Conservation (phyloP, 257 asterid genomes). For the Leptodermis oblonga region DNA sequence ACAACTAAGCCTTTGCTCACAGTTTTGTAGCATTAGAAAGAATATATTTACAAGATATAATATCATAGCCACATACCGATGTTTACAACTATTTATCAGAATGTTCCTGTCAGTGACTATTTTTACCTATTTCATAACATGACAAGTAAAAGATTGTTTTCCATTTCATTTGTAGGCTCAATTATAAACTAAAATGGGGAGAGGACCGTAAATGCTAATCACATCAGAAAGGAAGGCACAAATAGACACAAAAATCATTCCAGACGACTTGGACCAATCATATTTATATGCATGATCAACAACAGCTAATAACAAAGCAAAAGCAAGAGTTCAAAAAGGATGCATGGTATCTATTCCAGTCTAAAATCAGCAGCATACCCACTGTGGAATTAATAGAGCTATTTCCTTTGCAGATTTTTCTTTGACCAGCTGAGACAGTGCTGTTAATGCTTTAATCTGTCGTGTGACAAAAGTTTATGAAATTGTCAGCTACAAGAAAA, state of each 20-base stretch:
- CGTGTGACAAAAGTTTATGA: slow-evolving; percentile 20
- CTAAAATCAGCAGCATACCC: slow-evolving; percentile 53
- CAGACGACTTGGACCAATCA: not conserved
- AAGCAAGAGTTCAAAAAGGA: slow-evolving; percentile 14
- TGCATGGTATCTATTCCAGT: slow-evolving; percentile 10
- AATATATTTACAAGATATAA: not conserved
- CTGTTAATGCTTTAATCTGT: slow-evolving; percentile 89
- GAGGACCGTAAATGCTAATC: not conserved
- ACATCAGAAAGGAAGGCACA: not conserved
- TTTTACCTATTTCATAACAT: not conserved
- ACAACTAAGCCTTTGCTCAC: not conserved
- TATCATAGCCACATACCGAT: not conserved
- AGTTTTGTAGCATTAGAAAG: not conserved
- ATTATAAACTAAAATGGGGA: not conserved
- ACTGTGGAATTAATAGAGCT: slow-evolving; percentile 63
- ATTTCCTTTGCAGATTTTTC: slow-evolving; percentile 68
- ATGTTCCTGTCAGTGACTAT: not conserved
- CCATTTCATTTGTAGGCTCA: not conserved
- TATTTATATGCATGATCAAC: slow-evolving; percentile 2
- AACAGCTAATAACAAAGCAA: not conserved
- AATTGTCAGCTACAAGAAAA: slow-evolving; percentile 20
- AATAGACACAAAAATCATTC: not conserved
- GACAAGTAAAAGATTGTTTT: not conserved
- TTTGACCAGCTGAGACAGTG: slow-evolving; percentile 68
- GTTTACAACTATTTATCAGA: not conserved